Percentiles rank a stretch among this genome's conserved stretches.
Evolutionary conservation across 257 asterid genomes (phyloP).

Genomic region (Perilla frutescens): DNA sequence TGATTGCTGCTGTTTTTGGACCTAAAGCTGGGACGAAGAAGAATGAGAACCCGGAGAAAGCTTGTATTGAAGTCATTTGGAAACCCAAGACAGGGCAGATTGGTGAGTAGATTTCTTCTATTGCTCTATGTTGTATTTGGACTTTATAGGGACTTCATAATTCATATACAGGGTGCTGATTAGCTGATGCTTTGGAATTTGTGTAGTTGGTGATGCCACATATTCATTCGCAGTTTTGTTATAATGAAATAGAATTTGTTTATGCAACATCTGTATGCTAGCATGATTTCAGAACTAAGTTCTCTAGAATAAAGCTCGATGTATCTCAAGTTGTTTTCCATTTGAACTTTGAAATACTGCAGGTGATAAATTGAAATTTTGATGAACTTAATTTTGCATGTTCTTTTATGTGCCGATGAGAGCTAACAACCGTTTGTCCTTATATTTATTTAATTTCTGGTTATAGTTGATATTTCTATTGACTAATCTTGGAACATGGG

Average conservation of each 20-base stretch:
- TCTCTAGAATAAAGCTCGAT: conserved; percentile 14
- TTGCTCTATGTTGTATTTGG: background rate
- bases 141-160: background rate
- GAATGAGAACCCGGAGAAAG: conserved; percentile 94
- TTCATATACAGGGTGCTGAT: conserved; percentile 2
- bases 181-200: background rate
- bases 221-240: background rate
- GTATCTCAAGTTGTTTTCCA: background rate
- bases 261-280: background rate
- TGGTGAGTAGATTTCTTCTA: conserved; percentile 49
- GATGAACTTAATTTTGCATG: background rate
- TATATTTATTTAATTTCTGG: background rate
- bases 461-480: conserved; percentile 1
- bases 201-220: background rate
- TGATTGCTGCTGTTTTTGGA: conserved; percentile 94
- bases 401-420: conserved; percentile 8
- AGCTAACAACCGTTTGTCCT: background rate
- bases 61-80: conserved; percentile 90
- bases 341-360: background rate
- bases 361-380: background rate
- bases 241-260: background rate
- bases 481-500: conserved; percentile 26
- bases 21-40: conserved; percentile 95
- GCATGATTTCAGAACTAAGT: background rate
- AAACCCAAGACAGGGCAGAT: conserved; percentile 85